Evolutionary conservation across 805 yeast species (phyloP).

Genomic region (Metschnikowia cerradonensis): DNA sequence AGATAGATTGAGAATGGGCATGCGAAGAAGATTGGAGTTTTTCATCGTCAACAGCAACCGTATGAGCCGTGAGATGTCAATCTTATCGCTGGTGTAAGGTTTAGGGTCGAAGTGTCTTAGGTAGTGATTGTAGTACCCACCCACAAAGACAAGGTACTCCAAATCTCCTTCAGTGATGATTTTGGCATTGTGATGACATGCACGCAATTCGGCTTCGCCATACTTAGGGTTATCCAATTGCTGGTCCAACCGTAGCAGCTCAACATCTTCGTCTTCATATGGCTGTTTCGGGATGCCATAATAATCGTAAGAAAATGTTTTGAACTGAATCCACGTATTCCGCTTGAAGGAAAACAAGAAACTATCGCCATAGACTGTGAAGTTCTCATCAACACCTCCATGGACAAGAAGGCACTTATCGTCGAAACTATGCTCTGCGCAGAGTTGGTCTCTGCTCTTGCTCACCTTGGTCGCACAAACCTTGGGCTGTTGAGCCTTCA

Average conservation of each 20-base stretch:
- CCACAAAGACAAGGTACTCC: conserved; percentile 35
- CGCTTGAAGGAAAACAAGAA: conserved; percentile 30
- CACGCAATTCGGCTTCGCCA: conserved; percentile 39
- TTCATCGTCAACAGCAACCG: conserved; percentile 26
- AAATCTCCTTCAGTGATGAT: conserved; percentile 30
- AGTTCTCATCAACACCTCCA: conserved; percentile 36
- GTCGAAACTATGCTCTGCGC: conserved; percentile 19
- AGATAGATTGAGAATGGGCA: conserved; percentile 34
- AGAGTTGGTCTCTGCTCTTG: neutral
- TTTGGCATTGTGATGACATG: conserved; percentile 39
- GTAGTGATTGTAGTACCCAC: conserved; percentile 38
- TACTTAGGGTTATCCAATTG: conserved; percentile 26
- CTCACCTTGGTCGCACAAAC: neutral
- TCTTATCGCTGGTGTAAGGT: conserved; percentile 30
- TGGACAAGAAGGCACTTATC: conserved; percentile 34
- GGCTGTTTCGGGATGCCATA: conserved; percentile 25
- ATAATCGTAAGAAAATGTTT: conserved; percentile 36
- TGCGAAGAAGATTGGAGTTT: conserved; percentile 28
- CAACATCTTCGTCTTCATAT: conserved; percentile 28
- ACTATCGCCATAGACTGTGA: conserved; percentile 30
- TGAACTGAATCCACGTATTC: conserved; percentile 31
- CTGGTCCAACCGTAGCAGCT: conserved; percentile 19
- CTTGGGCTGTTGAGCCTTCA: neutral
- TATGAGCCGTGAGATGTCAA: conserved; percentile 32
- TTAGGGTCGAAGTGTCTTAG: conserved; percentile 28